Base-by-base conservation (phyloP, 23 red algal genomes). In the Pyropia yezoensis region DNA sequence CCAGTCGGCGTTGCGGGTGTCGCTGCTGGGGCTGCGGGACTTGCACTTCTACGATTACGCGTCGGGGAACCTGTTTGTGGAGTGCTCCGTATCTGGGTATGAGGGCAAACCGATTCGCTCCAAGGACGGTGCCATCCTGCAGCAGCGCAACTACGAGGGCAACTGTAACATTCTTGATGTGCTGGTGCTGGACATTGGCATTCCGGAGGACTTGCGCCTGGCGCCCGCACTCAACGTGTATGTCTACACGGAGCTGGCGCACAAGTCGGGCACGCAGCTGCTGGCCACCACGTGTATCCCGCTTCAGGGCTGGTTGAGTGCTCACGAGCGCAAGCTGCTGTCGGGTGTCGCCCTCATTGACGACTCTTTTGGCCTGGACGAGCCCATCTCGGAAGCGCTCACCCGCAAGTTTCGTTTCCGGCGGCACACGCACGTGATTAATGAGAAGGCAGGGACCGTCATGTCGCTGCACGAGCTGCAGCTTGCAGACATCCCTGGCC, bases 91-190 rank as follows among this genome's bases (percentile, higher is more conserved):
- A 20, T 87, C 82, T 13, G 71, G 69, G 8, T 52, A 28, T 29
- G 70, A 70, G 14, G 49, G 70, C 17, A 59, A 49, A 18, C 63
- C 71, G n/a, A 72, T 73, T 61, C 62, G 63, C 51, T 87, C 82
- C 24, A 87, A 76, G 34, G 33, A 45, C 18, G 71, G 82, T 50
- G 65, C 82, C n/a, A 78, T 88, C 22, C 60, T 88, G 17, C 83
- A 79, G 34, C 73, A 68, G 29, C 67, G 83, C 7, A 73, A 73
- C n/a, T 88, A 73, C 77, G 83, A 88, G 58, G 83, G 59, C 17
- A 88, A 88, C 67, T 78, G 73, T 45, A 73, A 71, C 32, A 77
- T 88, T 54, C 52, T 88, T 12, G 83, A 88, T 49, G 74, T 88
- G 14, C 59, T 88, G 0, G 66, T 79, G 17, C 61, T 88, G 18